A percentile compares a stretch with the other conserved stretches of the same genome.
Evolutionary conservation across 345 rosid genomes (phyloP).

Genomic region (Boechera retrofracta): DNA sequence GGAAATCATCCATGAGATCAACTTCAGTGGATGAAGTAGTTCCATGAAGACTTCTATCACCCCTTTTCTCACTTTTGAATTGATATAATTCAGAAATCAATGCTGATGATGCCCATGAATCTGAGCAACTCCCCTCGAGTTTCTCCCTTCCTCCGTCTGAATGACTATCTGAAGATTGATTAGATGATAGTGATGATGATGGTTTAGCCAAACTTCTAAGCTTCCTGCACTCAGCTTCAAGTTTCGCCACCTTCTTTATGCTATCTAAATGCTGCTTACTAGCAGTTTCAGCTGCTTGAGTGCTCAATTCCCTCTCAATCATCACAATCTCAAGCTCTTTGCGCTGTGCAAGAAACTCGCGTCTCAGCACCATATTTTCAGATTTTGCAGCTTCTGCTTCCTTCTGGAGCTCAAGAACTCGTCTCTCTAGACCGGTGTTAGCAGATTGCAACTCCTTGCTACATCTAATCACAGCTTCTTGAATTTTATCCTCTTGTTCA

Average conservation of each 20-base stretch:
- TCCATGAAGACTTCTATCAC: conserved; percentile 34
- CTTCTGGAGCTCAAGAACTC: conserved; percentile 42
- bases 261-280: conserved; percentile 84
- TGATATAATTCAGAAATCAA: conserved; percentile 35
- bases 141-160: conserved; percentile 66
- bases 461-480: conserved; percentile 57
- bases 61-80: conserved; percentile 39
- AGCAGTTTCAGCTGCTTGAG: conserved; percentile 86
- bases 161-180: conserved; percentile 64
- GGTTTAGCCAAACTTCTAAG: not conserved
- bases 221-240: conserved; percentile 78
- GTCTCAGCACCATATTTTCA: conserved; percentile 15
- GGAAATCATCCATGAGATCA: conserved; percentile 92
- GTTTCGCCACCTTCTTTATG: conserved; percentile 88
- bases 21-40: conserved; percentile 53
- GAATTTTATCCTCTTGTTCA: conserved; percentile 66
- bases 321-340: conserved; percentile 78
- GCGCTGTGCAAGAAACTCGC: conserved; percentile 57
- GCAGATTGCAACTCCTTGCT: conserved; percentile 58
- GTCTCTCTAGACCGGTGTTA: conserved; percentile 60
- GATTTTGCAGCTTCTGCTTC: conserved; percentile 9
- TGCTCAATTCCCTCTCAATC: conserved; percentile 79
- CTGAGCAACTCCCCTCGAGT: conserved; percentile 57
- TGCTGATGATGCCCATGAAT: conserved; percentile 59
- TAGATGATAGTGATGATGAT: conserved; percentile 43